phyloP scores from a whole-genome alignment of 129 eudicot species.

The Artemisia annua region DNA sequence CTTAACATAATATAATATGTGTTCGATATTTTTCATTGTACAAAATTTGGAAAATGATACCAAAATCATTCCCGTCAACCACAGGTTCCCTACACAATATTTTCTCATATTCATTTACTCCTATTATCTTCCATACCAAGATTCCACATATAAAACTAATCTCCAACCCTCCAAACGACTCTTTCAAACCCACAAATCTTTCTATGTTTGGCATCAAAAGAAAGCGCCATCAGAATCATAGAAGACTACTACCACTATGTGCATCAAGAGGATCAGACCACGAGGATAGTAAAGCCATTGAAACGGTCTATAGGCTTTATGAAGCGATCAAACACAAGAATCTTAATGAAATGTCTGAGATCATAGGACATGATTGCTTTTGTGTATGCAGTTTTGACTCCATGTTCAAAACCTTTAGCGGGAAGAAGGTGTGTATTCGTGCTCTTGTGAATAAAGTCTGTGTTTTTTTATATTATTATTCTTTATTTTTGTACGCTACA shows the following conservation, averaged over 20 bases:
- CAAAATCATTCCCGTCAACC: slow-evolving; percentile 24
- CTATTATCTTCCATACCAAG: slow-evolving; percentile 14
- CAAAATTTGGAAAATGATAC: slow-evolving; percentile 32
- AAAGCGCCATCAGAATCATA: background rate
- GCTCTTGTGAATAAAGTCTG: background rate
- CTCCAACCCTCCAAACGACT: slow-evolving; percentile 5
- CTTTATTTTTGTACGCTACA: background rate
- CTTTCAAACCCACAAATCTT: background rate
- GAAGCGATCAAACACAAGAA: slow-evolving; percentile 51
- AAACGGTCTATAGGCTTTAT: slow-evolving; percentile 64
- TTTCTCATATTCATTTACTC: background rate
- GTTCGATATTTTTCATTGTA: background rate
- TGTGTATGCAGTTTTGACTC: slow-evolving; percentile 59
- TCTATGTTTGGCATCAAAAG: background rate
- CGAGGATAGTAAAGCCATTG: slow-evolving; percentile 47
- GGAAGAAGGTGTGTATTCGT: slow-evolving; percentile 48
- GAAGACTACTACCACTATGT: slow-evolving; percentile 8
- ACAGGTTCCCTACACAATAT: slow-evolving; percentile 12
- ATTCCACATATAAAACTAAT: slow-evolving; percentile 6
- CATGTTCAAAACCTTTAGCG: slow-evolving; percentile 46
- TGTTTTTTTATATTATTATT: background rate
- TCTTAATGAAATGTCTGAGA: slow-evolving; percentile 52
- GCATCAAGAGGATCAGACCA: slow-evolving; percentile 35
- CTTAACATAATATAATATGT: slow-evolving; percentile 18
- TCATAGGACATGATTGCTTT: slow-evolving; percentile 71